These are phyloP conservation scores for Coemansia sp. DNA, from an alignment of 192 early-diverging fungal genomes.

Conservation along the genomic window DNA sequence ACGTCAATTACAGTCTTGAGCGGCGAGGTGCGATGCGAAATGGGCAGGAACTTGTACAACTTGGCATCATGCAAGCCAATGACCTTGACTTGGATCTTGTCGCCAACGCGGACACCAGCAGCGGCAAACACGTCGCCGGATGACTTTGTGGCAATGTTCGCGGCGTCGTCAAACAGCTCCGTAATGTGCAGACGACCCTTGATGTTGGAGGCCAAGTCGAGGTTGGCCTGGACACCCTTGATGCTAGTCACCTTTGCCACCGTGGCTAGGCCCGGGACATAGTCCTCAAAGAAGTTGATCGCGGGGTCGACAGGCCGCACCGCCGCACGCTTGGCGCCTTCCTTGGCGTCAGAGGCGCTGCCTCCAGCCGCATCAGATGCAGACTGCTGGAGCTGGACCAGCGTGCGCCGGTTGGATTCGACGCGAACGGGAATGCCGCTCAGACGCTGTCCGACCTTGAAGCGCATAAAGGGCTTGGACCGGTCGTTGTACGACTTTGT, in stretches of 20 bases:
- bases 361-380: neutral
- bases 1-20: slow-evolving; percentile 61
- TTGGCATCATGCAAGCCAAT: slow-evolving; percentile 67
- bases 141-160: slow-evolving; percentile 30
- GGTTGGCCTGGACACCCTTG: slow-evolving; percentile 59
- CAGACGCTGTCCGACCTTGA: slow-evolving; percentile 60
- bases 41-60: slow-evolving; percentile 62
- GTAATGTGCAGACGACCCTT: slow-evolving; percentile 74
- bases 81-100: slow-evolving; percentile 61
- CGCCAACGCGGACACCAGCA: slow-evolving; percentile 32
- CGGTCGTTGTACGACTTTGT: slow-evolving; percentile 62
- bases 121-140: slow-evolving; percentile 32
- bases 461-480: slow-evolving; percentile 61
- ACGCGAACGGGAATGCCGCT: slow-evolving; percentile 47
- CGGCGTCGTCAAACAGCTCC: slow-evolving; percentile 60
- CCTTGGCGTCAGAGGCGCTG: neutral
- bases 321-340: slow-evolving; percentile 19
- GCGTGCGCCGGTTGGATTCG: slow-evolving; percentile 37
- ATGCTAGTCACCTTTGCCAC: slow-evolving; percentile 50
- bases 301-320: slow-evolving; percentile 47
- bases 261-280: slow-evolving; percentile 44
- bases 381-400: slow-evolving; percentile 23
- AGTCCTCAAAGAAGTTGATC: slow-evolving; percentile 54
- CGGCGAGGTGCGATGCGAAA: slow-evolving; percentile 57
- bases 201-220: slow-evolving; percentile 67